A percentile compares a stretch with the other conserved stretches of the same genome.
These are phyloP conservation scores for Arthroderma sp. DNA, from an alignment of 2,329 filamentous ascomycete genomes.

Conservation along the genomic window DNA sequence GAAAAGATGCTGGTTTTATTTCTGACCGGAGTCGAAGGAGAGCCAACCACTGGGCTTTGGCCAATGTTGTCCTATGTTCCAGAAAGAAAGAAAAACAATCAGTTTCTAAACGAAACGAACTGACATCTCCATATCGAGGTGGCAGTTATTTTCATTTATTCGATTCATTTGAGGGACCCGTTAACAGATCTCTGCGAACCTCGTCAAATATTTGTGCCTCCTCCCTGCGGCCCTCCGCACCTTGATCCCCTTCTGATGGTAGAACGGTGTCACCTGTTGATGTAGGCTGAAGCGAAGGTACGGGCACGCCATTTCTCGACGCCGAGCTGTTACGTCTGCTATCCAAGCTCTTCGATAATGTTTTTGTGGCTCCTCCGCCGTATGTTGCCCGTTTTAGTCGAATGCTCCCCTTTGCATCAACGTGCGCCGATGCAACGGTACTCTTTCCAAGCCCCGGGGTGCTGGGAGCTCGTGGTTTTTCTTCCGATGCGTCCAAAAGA, in stretches of 20 bases:
- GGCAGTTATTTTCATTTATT: background rate
- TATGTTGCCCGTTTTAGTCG: constrained; percentile 42
- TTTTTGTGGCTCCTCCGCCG: constrained; percentile 63
- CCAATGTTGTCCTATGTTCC: constrained; percentile 10
- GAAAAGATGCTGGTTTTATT: background rate
- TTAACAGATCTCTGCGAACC: constrained; percentile 38
- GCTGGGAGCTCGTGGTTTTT: constrained; percentile 82
- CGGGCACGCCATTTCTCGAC: constrained; percentile 56
- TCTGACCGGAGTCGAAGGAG: background rate
- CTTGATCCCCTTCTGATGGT: constrained; percentile 26
- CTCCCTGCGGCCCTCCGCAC: constrained; percentile 26
- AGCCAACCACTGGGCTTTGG: background rate
- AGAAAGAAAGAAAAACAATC: constrained; percentile 10
- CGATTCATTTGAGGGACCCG: constrained; percentile 25
- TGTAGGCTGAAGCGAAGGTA: constrained; percentile 22
- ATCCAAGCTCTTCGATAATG: constrained; percentile 75
- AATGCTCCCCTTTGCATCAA: constrained; percentile 67
- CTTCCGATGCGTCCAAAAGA: constrained; percentile 81
- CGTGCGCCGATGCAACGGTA: constrained; percentile 75
- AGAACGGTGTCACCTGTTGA: constrained; percentile 29
- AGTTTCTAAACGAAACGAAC: constrained; percentile 9
- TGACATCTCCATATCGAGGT: background rate
- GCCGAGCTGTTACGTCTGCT: constrained; percentile 78
- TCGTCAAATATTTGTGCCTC: constrained; percentile 34
- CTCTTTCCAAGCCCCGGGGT: constrained; percentile 85